Base-by-base conservation (phyloP, 306 rosid genomes). In the Quercus alba region DNA sequence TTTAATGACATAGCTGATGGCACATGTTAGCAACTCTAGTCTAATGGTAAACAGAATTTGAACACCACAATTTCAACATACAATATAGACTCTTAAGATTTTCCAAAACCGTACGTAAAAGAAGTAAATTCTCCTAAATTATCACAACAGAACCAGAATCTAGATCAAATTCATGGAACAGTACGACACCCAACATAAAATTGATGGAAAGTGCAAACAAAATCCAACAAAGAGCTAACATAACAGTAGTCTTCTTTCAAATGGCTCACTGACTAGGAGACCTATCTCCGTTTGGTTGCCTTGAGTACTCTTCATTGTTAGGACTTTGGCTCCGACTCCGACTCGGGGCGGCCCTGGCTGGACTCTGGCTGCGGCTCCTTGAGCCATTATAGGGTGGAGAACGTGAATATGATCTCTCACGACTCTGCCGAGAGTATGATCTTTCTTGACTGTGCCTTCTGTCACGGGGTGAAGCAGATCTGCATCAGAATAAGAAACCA, bases 361-460 rank as follows among this genome's bases (percentile, higher is more conserved):
- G 97, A 78, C 92, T 96, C 72, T 30, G 93, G 77, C 93, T 89
- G 2, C 86, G 90, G 75, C 97, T 92, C 84, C 98, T 88, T 2
- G 89, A 79, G 61, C 92, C 97, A 28, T 90, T 84, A n/a, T 79
- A 80, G 17, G 83, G 90, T 8, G 94, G 99, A 56, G 98, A 87
- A 21, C 84, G 91, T 14, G 97, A 86, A 83, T 64, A 88, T 10
- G 92, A 87, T 77, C 89, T 88, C 73, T 85, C 91, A 26, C 89
- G 81, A 80, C 88, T 82, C 35, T 76, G 95, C 5, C 26, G 90
- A 5, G 91, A 81, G 79, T 78, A 80, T 5, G 97, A 87, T 78
- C 89, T 85, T 84, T 89, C 99, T 41, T 90, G 85, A 62, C 90
- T 89, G 76, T 84, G 81, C 79, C 90, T 87, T 89, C 89, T 87